A percentile compares a stretch with the other conserved stretches of the same genome.
phyloP scores from a whole-genome alignment of 768 basidiomycete genomes.

The Porphyrellus cyaneotinctus region DNA sequence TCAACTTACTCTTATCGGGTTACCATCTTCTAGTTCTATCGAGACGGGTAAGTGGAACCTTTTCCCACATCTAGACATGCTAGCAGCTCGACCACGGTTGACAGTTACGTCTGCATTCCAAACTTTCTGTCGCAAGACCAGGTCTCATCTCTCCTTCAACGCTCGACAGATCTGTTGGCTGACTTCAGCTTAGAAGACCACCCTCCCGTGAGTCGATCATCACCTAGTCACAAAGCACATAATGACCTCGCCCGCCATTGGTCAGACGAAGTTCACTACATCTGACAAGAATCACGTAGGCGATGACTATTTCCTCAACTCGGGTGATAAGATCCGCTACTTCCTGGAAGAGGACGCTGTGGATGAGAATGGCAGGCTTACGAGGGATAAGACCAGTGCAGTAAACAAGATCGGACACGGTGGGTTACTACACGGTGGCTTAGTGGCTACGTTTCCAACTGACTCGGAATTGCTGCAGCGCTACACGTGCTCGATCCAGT shows the following conservation, averaged over 20 bases:
- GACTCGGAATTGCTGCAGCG: conserved; percentile 46
- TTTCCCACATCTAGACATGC: background rate
- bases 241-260: background rate
- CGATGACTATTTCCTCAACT: conserved; percentile 89
- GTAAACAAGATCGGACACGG: conserved; percentile 97
- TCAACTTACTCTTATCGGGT: background rate
- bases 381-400: conserved; percentile 63
- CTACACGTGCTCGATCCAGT: conserved; percentile 82
- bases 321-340: conserved; percentile 93
- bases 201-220: conserved; percentile 56
- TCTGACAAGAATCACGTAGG: conserved; percentile 72
- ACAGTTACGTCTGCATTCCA: conserved; percentile 76
- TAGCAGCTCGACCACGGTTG: background rate
- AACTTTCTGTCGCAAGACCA: conserved; percentile 63
- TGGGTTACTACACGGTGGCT: conserved; percentile 23
- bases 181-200: conserved; percentile 76
- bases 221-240: background rate
- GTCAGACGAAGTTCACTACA: conserved; percentile 87
- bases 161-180: conserved; percentile 73
- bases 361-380: conserved; percentile 62
- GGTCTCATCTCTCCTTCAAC: conserved; percentile 55
- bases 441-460: background rate
- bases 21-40: conserved; percentile 43
- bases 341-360: conserved; percentile 92
- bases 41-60: conserved; percentile 46